A percentile compares a stretch with the other conserved stretches of the same genome.
These are phyloP conservation scores for Stenogyne calaminthoides DNA, from an alignment of 305 asterid species.

Conservation along the genomic window DNA sequence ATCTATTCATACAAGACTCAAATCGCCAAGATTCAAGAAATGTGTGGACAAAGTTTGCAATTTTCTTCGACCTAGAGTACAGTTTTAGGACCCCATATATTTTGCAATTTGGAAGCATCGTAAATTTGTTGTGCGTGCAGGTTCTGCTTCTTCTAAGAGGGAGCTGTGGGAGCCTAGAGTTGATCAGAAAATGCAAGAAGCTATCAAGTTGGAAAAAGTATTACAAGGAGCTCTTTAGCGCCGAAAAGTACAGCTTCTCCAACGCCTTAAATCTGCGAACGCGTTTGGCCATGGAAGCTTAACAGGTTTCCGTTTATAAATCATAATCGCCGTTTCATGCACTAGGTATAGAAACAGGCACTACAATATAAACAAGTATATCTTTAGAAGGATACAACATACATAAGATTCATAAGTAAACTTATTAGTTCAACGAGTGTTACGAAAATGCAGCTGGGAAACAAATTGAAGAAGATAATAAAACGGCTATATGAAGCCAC, in stretches of 20 bases:
- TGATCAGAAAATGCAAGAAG: constrained; percentile 63
- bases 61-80: not conserved
- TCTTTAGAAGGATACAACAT: not conserved
- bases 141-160: constrained; percentile 78
- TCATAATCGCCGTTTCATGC: not conserved
- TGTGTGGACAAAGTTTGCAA: too few species aligned
- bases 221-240: constrained; percentile 74
- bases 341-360: not conserved
- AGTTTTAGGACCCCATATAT: too few species aligned
- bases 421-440: not conserved
- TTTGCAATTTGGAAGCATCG: not conserved
- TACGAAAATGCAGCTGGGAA: not conserved
- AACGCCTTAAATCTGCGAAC: constrained; percentile 36
- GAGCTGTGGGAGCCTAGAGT: constrained; percentile 73
- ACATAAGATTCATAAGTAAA: not conserved
- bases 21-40: too few species aligned
- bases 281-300: constrained; percentile 38
- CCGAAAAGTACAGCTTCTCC: constrained; percentile 54
- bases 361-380: not conserved
- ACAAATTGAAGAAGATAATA: not conserved
- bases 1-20: too few species aligned
- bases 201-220: constrained; percentile 85
- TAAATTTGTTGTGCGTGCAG: constrained; percentile 32
- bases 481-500: not conserved
- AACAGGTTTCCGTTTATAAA: not conserved